Percentiles rank a stretch among this genome's conserved stretches.
Evolutionary conservation across 305 asterid genomes (phyloP).

Genomic region (Rubia occidens): DNA sequence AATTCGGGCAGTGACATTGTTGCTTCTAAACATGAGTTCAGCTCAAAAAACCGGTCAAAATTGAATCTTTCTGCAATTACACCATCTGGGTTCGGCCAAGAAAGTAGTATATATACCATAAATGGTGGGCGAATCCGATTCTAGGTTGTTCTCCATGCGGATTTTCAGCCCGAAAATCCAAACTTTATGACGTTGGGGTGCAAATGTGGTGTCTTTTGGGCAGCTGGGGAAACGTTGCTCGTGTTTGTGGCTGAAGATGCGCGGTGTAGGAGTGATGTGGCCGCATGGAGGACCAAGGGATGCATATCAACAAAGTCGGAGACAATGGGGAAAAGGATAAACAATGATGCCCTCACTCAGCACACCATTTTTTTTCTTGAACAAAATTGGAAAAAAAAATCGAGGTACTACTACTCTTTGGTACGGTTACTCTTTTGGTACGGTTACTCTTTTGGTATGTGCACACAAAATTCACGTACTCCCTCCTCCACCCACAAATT

Average conservation of each 20-base stretch:
- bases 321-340: background rate
- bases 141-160: slow-evolving; percentile 2
- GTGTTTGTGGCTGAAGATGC: slow-evolving; percentile 12
- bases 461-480: too few relatives aligned
- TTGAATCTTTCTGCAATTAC: background rate
- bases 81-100: slow-evolving; percentile 13
- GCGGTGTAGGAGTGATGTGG: slow-evolving; percentile 7
- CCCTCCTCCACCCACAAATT: too few relatives aligned
- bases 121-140: slow-evolving; percentile 7
- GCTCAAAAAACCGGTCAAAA: background rate
- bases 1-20: slow-evolving; percentile 87
- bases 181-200: background rate
- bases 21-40: slow-evolving; percentile 67
- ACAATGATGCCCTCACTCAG: background rate
- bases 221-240: slow-evolving; percentile 2
- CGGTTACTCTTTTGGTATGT: too few relatives aligned
- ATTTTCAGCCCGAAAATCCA: background rate
- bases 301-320: slow-evolving; percentile 3
- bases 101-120: background rate
- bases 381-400: background rate
- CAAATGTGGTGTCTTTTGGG: background rate
- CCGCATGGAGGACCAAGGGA: slow-evolving; percentile 9
- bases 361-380: background rate
- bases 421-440: background rate
- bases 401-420: background rate